phyloP scores from a whole-genome alignment of 305 asterid genomes.

The Solanum aculeatissimum region DNA sequence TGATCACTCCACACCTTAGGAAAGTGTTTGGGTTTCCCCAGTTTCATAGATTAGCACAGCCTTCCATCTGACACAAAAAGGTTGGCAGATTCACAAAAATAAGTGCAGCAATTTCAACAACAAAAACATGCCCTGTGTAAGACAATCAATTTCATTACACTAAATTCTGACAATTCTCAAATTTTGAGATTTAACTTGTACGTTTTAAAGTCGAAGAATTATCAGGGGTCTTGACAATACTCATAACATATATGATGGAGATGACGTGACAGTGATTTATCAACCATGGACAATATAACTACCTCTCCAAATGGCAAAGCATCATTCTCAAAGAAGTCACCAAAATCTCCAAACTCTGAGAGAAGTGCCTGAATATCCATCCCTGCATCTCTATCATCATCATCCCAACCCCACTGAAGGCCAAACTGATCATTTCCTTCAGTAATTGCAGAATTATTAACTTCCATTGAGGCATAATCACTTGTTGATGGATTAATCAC shows the following conservation, averaged over 20 bases:
- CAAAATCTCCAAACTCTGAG: conserved; percentile 97
- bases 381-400: conserved; percentile 69
- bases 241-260: background rate
- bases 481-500: conserved; percentile 60
- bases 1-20: background rate
- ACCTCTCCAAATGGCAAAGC: conserved; percentile 95
- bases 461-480: conserved; percentile 71
- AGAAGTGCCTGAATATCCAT: conserved; percentile 89
- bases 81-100: background rate
- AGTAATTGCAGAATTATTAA: conserved; percentile 38
- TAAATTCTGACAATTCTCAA: background rate
- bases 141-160: background rate
- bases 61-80: background rate
- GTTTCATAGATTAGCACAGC: background rate
- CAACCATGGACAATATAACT: conserved; percentile 3
- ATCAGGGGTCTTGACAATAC: background rate
- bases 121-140: background rate
- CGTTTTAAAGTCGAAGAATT: background rate
- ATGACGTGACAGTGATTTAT: background rate
- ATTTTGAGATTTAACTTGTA: background rate
- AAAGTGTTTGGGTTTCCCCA: background rate
- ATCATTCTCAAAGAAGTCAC: conserved; percentile 92
- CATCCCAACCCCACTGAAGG: conserved; percentile 91
- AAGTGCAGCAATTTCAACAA: background rate
- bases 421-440: conserved; percentile 55